Evolutionary conservation across 257 asterid genomes (phyloP), one percentile per base, ranked within the genome.

Genomic region (Solanum bulbocastanum): DNA sequence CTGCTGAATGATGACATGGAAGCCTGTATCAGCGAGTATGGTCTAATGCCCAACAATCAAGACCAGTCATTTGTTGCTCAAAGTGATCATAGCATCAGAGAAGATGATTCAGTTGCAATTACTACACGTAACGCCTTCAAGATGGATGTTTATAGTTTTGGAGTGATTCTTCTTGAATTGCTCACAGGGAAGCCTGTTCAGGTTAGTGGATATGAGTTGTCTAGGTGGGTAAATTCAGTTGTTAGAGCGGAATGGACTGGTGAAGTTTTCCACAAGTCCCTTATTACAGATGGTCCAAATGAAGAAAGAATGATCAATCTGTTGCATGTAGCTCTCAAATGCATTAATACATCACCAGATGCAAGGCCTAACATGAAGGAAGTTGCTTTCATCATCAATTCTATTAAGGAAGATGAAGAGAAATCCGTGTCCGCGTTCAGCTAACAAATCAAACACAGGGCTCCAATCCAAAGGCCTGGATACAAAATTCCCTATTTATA

Each of bases 171-270:
- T 11, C 94, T 96, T 0, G 98, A 96, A 92, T 92, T 96, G 22
- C 90, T 96, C 11, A 96, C 98, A 0, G 98, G 96, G 2, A 94
- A 93, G 58, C 88, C 90, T 16, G 94, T 94, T 60, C 94, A 93
- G 66, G 93, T 90, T 86, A 87, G 88, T 65, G 94, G 93, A 32
- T 86, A 86, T 30, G 98, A 96, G 75, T 92, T 96, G 8, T 94
- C 94, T 6, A 84, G 88, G 83, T 96, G 98, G 98, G 98, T 96
- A 75, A 89, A 91, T 78, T 90, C 94, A 11, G 92, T 95, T 5
- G 93, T 94, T 37, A 87, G 94, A 69, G 98, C 94, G 88, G 96
- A 96, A 84, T 94, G 98, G 98, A 94, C 96, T 1, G 94, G 90
- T 10, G 96, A 96, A 83, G 97, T 96, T 39, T 94, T 96, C 44